These are phyloP conservation scores for Aquilaria agallochum DNA, from an alignment of 441 rosid species.

Conservation along the genomic window DNA sequence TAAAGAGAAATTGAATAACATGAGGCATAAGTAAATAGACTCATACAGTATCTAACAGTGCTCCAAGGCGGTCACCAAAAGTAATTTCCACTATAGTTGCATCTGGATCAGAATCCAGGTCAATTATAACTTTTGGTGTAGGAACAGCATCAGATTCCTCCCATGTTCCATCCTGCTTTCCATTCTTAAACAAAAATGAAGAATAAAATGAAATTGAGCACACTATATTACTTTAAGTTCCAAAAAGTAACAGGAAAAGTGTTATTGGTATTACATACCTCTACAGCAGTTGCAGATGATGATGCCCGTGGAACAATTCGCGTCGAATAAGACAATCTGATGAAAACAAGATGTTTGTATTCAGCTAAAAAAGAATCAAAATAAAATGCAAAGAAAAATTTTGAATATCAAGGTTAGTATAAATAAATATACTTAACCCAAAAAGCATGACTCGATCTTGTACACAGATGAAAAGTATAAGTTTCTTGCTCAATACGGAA, in stretches of 20 bases:
- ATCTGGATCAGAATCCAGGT: conserved; percentile 91
- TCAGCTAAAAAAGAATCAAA: background rate
- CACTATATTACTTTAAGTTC: no score
- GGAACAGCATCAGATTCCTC: conserved; percentile 65
- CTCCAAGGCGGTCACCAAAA: conserved; percentile 97
- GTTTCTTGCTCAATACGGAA: background rate
- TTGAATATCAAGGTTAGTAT: background rate
- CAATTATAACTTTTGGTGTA: conserved; percentile 88
- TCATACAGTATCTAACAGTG: conserved; percentile 86
- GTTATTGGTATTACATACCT: conserved; percentile 42
- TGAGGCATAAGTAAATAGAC: conserved; percentile 3
- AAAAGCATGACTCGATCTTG: no score
- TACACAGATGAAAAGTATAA: background rate
- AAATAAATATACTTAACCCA: no score
- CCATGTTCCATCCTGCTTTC: conserved; percentile 54
- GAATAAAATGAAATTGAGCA: conserved; percentile 10
- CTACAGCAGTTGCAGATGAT: conserved; percentile 58
- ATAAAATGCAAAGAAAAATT: background rate
- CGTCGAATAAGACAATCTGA: conserved; percentile 46
- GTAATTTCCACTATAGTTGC: conserved; percentile 87
- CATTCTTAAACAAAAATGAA: conserved; percentile 22
- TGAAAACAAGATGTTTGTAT: conserved; percentile 13
- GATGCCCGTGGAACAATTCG: conserved; percentile 44
- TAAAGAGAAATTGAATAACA: conserved; percentile 6
- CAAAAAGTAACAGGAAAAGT: no score